phyloP scores from a whole-genome alignment of 179 eudicot species.

The Silene vulgaris region DNA sequence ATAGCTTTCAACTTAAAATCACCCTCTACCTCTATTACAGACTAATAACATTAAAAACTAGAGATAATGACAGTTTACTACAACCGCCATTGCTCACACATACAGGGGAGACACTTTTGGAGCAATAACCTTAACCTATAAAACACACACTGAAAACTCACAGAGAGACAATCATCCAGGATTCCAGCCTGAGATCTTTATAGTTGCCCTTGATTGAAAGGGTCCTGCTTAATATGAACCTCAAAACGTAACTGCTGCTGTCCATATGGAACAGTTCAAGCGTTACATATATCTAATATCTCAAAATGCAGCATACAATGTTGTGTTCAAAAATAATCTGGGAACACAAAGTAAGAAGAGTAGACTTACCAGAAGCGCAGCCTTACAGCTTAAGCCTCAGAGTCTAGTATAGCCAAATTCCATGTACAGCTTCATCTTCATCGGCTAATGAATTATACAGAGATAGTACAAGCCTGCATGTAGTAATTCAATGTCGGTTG shows the following conservation, averaged over 20 bases:
- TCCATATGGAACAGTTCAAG: slow-evolving; percentile 15
- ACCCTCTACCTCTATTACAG: not conserved
- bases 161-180: not conserved
- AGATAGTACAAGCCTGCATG: slow-evolving; percentile 62
- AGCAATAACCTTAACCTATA: not conserved
- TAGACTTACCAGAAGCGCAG: slow-evolving; percentile 27
- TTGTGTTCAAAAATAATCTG: not conserved
- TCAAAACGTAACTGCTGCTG: slow-evolving; percentile 15
- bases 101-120: too few species aligned
- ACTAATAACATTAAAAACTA: not conserved
- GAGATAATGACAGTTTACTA: not conserved
- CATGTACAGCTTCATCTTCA: slow-evolving; percentile 51
- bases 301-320: not conserved
- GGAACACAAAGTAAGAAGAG: not conserved
- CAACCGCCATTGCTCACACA: not conserved
- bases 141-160: slow-evolving; percentile 1
- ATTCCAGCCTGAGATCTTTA: slow-evolving; percentile 14
- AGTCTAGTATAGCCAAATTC: slow-evolving; percentile 40
- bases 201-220: slow-evolving; percentile 9
- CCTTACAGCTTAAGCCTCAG: not conserved
- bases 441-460: slow-evolving; percentile 44
- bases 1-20: not conserved
- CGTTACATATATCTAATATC: not conserved
- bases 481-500: slow-evolving; percentile 19
- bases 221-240: not conserved